Evolutionary conservation across 192 early-diverging fungal species (phyloP).

Genomic region (Coemansia sp.): DNA sequence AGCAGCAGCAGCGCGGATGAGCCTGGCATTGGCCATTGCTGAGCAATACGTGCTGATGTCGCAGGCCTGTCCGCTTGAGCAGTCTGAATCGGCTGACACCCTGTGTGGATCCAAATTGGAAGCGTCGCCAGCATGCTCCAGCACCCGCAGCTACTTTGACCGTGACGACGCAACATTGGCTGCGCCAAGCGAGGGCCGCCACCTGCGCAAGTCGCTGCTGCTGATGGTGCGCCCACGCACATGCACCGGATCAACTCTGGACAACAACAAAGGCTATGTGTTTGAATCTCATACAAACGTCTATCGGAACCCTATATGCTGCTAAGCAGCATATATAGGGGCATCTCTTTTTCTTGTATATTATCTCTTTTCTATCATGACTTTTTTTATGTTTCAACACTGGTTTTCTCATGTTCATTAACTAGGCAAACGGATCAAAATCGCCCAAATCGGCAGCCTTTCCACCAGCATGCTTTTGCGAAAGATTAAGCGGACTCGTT

Average conservation of each 20-base stretch:
- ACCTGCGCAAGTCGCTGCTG: slow-evolving; percentile 4
- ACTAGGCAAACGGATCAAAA: slow-evolving; percentile 47
- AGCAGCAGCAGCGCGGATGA: slow-evolving; percentile 22
- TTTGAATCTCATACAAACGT: slow-evolving; percentile 1
- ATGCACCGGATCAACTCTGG: slow-evolving; percentile 5
- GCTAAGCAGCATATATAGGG: slow-evolving; percentile 6
- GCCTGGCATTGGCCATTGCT: slow-evolving; percentile 35
- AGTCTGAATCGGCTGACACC: background rate
- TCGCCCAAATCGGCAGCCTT: slow-evolving; percentile 40
- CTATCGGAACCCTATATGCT: slow-evolving; percentile 29
- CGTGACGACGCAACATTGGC: slow-evolving; percentile 3
- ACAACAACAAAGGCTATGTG: slow-evolving; percentile 1
- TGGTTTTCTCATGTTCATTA: slow-evolving; percentile 4
- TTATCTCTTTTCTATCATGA: background rate
- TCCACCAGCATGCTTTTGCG: slow-evolving; percentile 39
- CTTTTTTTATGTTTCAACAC: slow-evolving; percentile 8
- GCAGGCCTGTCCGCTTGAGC: slow-evolving; percentile 10
- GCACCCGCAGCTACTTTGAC: background rate
- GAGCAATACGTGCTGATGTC: slow-evolving; percentile 39
- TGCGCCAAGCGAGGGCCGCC: background rate
- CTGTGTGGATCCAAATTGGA: background rate
- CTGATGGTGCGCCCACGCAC: slow-evolving; percentile 7
- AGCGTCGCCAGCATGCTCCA: slow-evolving; percentile 6
- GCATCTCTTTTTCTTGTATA: background rate
- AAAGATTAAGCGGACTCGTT: background rate